phyloP scores from a whole-genome alignment of 106 monocot species.

The Ottelia alismoides region DNA sequence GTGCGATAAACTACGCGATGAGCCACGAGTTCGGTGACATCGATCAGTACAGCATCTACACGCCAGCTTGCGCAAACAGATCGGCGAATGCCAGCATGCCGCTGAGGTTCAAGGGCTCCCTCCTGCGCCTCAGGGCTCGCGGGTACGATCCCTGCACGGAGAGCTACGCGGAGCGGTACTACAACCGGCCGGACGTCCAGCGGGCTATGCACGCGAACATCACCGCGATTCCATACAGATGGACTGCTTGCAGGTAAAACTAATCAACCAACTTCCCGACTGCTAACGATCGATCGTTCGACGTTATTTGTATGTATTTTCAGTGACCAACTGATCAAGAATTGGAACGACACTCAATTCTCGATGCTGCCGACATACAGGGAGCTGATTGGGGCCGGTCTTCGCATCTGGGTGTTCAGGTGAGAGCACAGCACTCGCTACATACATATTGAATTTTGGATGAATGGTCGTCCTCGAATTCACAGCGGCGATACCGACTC shows the following conservation, averaged over 20 bases:
- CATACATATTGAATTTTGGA: too few relatives aligned
- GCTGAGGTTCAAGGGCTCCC: background rate
- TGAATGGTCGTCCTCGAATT: background rate
- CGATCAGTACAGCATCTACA: slow-evolving; percentile 3
- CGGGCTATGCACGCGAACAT: background rate
- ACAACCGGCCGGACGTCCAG: slow-evolving; percentile 1
- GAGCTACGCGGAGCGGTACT: background rate
- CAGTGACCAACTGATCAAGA: background rate
- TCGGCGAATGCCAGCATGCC: background rate
- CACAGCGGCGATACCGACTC: slow-evolving; percentile 85
- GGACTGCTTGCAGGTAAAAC: background rate
- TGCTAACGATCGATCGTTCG: background rate
- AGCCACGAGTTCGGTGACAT: slow-evolving; percentile 2
- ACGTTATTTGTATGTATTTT: background rate
- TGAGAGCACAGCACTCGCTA: too few relatives aligned
- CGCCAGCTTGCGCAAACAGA: background rate
- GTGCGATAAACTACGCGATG: background rate
- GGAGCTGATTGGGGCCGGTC: background rate
- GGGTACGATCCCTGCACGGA: slow-evolving; percentile 2
- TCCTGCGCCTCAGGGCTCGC: background rate
- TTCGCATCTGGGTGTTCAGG: slow-evolving; percentile 2
- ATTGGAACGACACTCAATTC: background rate
- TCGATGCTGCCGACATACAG: background rate
- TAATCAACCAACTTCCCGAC: background rate
- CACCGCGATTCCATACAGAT: background rate